Percentiles rank a stretch among this genome's conserved stretches.
Evolutionary conservation across 2,329 filamentous ascomycete genomes (phyloP).

Genomic region (Aspergillus sp.): DNA sequence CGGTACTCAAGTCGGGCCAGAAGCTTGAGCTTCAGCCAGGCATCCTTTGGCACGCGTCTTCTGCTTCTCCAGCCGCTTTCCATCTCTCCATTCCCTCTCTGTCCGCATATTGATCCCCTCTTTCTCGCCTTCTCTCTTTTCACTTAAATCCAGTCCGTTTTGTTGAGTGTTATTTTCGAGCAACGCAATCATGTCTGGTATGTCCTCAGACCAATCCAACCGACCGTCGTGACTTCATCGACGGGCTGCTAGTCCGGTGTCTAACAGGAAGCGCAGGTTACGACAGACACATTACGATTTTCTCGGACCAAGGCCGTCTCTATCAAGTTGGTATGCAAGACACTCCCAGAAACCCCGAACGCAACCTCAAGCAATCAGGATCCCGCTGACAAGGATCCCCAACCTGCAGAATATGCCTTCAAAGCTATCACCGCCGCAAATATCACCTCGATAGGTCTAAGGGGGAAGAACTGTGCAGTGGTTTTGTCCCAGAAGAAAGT

Average conservation of each 20-base stretch:
- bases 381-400: conserved; percentile 26
- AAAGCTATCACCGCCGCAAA: conserved; percentile 99
- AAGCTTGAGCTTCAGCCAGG: conserved; percentile 37
- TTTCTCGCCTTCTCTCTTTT: not conserved
- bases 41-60: conserved; percentile 38
- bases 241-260: conserved; percentile 26
- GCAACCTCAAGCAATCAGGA: conserved; percentile 11
- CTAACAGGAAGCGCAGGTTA: conserved; percentile 77
- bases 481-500: conserved; percentile 99
- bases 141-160: conserved; percentile 10
- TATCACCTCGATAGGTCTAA: conserved; percentile 94
- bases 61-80: conserved; percentile 22
- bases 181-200: conserved; percentile 46
- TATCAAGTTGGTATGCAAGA: conserved; percentile 87
- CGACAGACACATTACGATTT: conserved; percentile 99
- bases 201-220: conserved; percentile 17
- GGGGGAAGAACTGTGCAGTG: conserved; percentile 95
- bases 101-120: conserved; percentile 9
- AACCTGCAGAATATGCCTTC: conserved; percentile 90
- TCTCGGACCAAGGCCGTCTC: conserved; percentile 95
- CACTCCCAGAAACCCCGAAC: not conserved
- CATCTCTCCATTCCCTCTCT: conserved; percentile 21
- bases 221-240: conserved; percentile 29
- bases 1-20: conserved; percentile 22
- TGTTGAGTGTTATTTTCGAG: conserved; percentile 12